Base-by-base conservation (phyloP, 1,284 basidiomycete species). In the Tilletia caries region DNA sequence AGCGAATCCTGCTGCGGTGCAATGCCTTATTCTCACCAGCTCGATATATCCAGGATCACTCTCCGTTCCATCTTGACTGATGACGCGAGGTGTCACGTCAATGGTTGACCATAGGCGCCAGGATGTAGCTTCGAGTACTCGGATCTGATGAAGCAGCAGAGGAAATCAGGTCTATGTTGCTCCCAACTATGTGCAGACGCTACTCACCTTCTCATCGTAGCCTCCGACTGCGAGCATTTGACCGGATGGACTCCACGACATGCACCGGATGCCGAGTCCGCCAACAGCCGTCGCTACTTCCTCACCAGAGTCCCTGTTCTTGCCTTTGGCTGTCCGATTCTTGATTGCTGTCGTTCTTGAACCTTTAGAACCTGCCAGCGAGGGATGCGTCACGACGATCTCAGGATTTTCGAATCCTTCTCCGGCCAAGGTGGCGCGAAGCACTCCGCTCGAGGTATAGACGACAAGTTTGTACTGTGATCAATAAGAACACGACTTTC, bases 381-480 rank as follows among this genome's bases (percentile, higher is more conserved):
- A 33, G 13, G 58, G 58, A 33, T 33, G 27, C 18, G 58, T 62
- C 15, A 62, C 58, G 12, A 33, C 18, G 33, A 62, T 23, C 20
- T 62, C 4, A 4, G 58, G 27, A 23, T 29, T 34, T 12, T 62
- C 58, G 6, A 29, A 20, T 20, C 58, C 58, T 20, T 75, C 76
- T 50, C 72, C 64, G 13, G 86, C 85, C 81, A 92, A 93, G 6
- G 89, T 88, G 6, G 88, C 87, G 23, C 91, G 85, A n/a, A 87
- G 81, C 32, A 88, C 86, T 1, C 92, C 93, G 15, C 89, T 85
- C 1, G 93, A 87, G 0, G 90, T 90, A 71, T 93, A 83, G 25
- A 95, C 86, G 79, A 89, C 86, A 18, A 95, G 82, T 77, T 91
- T 92, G 84, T 91, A 95, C 92, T 95, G 76, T 3, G 66, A 25